These are phyloP conservation scores for Aspergillus sp. DNA, from an alignment of 2,329 filamentous ascomycete species.

Conservation along the genomic window DNA sequence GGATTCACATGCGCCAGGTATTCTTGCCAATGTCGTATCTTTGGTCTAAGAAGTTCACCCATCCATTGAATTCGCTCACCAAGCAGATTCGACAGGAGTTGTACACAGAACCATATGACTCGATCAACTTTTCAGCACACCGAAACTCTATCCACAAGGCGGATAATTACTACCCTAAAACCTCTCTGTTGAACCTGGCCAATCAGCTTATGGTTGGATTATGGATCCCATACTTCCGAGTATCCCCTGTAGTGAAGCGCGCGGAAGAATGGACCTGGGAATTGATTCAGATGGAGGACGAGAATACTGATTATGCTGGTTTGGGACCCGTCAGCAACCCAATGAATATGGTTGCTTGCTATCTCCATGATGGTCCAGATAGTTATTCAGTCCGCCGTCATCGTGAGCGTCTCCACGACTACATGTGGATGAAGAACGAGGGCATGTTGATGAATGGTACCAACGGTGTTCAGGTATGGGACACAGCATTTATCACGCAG, in stretches of 20 bases:
- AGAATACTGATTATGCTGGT: slow-evolving; percentile 82
- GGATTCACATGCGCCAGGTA: slow-evolving; percentile 98
- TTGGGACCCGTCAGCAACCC: slow-evolving; percentile 85
- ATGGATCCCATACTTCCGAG: slow-evolving; percentile 73
- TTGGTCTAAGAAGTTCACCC: slow-evolving; percentile 77
- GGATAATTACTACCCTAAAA: slow-evolving; percentile 93
- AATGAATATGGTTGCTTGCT: slow-evolving; percentile 86
- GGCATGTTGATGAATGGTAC: slow-evolving; percentile 95
- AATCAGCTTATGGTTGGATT: slow-evolving; percentile 77
- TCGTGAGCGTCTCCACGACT: slow-evolving; percentile 76
- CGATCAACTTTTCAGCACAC: slow-evolving; percentile 71
- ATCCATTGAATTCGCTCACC: slow-evolving; percentile 70
- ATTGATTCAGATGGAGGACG: slow-evolving; percentile 83
- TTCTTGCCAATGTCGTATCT: slow-evolving; percentile 88
- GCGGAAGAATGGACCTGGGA: slow-evolving; percentile 80
- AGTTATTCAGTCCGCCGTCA: slow-evolving; percentile 69
- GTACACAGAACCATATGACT: slow-evolving; percentile 71
- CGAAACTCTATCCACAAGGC: slow-evolving; percentile 73
- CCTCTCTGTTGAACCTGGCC: slow-evolving; percentile 70
- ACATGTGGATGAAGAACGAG: slow-evolving; percentile 84
- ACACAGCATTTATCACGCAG: slow-evolving; percentile 86
- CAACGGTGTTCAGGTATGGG: slow-evolving; percentile 97
- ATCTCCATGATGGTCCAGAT: slow-evolving; percentile 75
- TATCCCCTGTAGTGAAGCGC: slow-evolving; percentile 58
- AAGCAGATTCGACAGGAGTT: slow-evolving; percentile 72